Evolutionary conservation across 2,329 filamentous ascomycete species (phyloP).

Genomic region (Colletotrichum melonis): DNA sequence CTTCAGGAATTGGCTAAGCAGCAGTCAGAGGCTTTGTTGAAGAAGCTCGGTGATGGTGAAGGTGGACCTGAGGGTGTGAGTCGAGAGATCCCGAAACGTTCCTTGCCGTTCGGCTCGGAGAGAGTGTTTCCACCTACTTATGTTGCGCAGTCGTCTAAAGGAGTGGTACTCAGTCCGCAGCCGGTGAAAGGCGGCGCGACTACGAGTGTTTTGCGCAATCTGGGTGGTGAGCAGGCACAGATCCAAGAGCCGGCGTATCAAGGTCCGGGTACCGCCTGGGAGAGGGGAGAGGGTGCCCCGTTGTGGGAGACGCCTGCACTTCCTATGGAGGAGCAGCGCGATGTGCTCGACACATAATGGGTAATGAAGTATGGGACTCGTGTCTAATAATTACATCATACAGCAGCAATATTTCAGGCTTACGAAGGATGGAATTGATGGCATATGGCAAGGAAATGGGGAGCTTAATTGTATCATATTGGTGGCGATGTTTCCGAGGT

Average conservation of each 20-base stretch:
- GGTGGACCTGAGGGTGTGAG: constrained; percentile 44
- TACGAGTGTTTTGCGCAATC: constrained; percentile 48
- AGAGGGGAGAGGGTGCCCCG: constrained; percentile 59
- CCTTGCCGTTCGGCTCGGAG: constrained; percentile 66
- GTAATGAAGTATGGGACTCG: constrained; percentile 7
- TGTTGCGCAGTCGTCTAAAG: constrained; percentile 49
- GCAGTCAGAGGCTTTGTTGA: constrained; percentile 71
- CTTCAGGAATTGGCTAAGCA: constrained; percentile 76
- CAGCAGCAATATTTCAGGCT: constrained; percentile 15
- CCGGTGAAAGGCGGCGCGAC: constrained; percentile 54
- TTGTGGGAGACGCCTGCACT: constrained; percentile 49
- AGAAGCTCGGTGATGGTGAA: constrained; percentile 58
- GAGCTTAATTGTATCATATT: constrained; percentile 10
- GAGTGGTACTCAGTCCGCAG: constrained; percentile 52
- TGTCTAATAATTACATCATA: constrained; percentile 25
- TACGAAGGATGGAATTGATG: not conserved
- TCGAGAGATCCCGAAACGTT: constrained; percentile 59
- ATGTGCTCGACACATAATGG: constrained; percentile 52
- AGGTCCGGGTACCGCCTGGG: constrained; percentile 62
- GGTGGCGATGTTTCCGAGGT: not conserved
- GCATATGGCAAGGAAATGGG: not conserved
- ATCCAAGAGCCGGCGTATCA: constrained; percentile 59
- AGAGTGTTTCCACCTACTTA: constrained; percentile 57
- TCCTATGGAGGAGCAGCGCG: constrained; percentile 54
- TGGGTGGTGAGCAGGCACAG: constrained; percentile 40